Evolutionary conservation across 306 rosid species (phyloP), one percentile per base, ranked within the genome.

Genomic region (Prunus fruticosa): DNA sequence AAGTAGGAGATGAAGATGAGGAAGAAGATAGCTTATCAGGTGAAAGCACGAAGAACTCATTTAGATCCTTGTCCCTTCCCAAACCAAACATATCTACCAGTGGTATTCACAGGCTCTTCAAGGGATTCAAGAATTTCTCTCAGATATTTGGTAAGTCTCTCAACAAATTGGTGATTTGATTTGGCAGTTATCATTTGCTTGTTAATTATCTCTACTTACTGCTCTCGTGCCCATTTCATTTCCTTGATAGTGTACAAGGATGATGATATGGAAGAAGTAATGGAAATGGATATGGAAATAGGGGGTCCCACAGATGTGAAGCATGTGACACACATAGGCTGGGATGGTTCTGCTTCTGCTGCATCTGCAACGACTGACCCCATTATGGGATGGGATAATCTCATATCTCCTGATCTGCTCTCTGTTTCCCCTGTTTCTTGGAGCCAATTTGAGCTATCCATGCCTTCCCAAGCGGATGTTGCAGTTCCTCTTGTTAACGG

Each of bases 311-410:
- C 96, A 65, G 88, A 95, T 76, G 99, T 95, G 78, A 91, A 95
- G 86, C 99, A 95, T 53, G 97, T 95, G 84, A 88, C 97, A 54
- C 99, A 95, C 92, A 92, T 95, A 54, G 99, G 99, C 6, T 89
- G 85, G 88, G 96, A 89, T 83, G 96, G 82, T 27, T 77, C 82
- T 19, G 69, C 84, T 52, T 65, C 49, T 16, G 32, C 78, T 76
- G 79, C 71, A 9, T 16, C 22, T 25, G 34, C 86, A 34, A 64
- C 83, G 57, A 60, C 25, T 34, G 76, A 72, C 65, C 80, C 89
- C 67, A 41, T 80, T 3, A 73, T 19, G 62, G 86, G 83, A 34
- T 86, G 89, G 98, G 89, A 91, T 53, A 32, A 86, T 83, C 89
- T 93, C 71, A 57, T 85, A 4, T 73, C 91, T 74, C 85, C 88